Base-by-base conservation (phyloP, 164 flowering plant genomes). In the Pachysandra terminalis region DNA sequence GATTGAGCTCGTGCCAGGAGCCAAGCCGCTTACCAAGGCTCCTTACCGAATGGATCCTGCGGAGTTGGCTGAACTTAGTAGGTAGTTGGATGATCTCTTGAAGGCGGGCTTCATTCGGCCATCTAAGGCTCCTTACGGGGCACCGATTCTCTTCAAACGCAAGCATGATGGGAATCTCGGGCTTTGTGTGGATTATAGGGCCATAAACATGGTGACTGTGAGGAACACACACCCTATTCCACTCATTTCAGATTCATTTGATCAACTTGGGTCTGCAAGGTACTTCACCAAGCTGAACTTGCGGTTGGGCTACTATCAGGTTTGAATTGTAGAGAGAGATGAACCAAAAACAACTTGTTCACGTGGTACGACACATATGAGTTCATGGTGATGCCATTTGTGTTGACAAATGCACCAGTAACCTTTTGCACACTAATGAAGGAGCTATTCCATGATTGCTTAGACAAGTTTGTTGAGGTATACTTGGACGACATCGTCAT, bases 221-320 rank as follows among this genome's bases (percentile, higher is more conserved):
- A 59, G 59, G 57, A 59, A 68, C 41, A 59, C 48, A 23, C 68
- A 40, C 7, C 68, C 22, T 1, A 63, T 73, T 0, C 64, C 59
- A 0, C 25, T 59, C 0, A 14, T 56, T 32, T 12, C 56, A 32
- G 61, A 66, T 8, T 37, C 14, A 9, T 22, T 66, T 5, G 53
- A 56, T 56, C 61, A 66, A 14, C 23, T 66, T 1, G 5, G 26
- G 1, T 12, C 52, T 3, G 52, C 69, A 12, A 17, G 27, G 15
- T 56, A 37, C 10, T 66, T 66, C 13, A 9, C 61, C 8, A 56
- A 66, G 23, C 54, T 73, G 5, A 22, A 73, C 24, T 35, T 73
- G 24, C 17, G 68, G 5, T 63, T 68, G 7, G 61, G 68, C 0
- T 73, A 63, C 26, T 53, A 63, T 24, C 76, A 73, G 19, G 65